phyloP scores from a whole-genome alignment of 2,329 filamentous ascomycete species.

The Cladorrhinum sp. region DNA sequence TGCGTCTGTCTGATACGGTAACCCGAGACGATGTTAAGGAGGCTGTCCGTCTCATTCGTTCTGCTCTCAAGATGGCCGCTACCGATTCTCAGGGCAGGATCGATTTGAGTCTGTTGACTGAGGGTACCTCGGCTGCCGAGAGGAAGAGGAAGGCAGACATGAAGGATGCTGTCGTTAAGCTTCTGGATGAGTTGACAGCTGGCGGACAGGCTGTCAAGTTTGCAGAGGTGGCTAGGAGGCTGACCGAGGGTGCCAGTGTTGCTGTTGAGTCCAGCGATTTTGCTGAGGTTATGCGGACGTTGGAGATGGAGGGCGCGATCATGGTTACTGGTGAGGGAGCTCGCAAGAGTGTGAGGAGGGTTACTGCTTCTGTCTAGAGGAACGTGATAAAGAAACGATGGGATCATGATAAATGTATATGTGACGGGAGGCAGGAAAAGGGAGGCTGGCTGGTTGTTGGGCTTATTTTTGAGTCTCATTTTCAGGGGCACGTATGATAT shows the following conservation, averaged over 20 bases:
- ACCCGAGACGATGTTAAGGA: slow-evolving; percentile 81
- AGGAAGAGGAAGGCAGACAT: slow-evolving; percentile 78
- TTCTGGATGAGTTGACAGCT: slow-evolving; percentile 78
- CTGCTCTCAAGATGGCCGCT: slow-evolving; percentile 93
- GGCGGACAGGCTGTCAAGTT: slow-evolving; percentile 68
- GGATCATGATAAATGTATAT: background rate
- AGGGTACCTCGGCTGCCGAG: slow-evolving; percentile 89
- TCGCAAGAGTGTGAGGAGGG: slow-evolving; percentile 75
- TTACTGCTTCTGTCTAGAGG: slow-evolving; percentile 52
- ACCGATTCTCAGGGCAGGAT: slow-evolving; percentile 91
- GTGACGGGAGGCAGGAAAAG: background rate
- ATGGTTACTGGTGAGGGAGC: slow-evolving; percentile 81
- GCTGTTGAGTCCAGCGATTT: slow-evolving; percentile 78
- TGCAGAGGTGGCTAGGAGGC: slow-evolving; percentile 69
- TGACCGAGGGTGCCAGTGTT: slow-evolving; percentile 69
- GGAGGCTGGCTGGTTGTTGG: too few relatives aligned
- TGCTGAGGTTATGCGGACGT: slow-evolving; percentile 69
- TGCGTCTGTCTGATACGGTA: slow-evolving; percentile 78
- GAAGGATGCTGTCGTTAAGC: slow-evolving; percentile 70
- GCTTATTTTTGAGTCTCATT: background rate
- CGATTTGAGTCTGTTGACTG: slow-evolving; percentile 92
- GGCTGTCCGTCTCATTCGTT: slow-evolving; percentile 88
- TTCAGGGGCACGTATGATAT: background rate
- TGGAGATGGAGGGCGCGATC: slow-evolving; percentile 83
- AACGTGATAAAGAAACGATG: slow-evolving; percentile 4